Conservation (phyloP, 148 eudicot genomes). For the Arctostaphylos glauca region DNA sequence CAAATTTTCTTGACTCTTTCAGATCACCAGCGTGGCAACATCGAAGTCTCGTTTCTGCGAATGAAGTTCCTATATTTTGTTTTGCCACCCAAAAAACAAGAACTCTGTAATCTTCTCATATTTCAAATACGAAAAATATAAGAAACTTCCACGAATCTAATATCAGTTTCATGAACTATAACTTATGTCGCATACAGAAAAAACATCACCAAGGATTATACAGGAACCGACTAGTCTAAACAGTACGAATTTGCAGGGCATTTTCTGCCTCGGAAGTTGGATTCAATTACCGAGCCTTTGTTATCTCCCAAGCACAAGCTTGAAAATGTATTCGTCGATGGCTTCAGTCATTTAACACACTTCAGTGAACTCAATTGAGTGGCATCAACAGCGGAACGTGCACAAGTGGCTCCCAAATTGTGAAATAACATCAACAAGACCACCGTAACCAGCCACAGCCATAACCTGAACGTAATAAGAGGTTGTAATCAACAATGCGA, state of each 20-base stretch:
- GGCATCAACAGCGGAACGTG: conserved; percentile 56
- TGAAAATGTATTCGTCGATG: neutral
- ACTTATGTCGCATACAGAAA: neutral
- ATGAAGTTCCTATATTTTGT: neutral
- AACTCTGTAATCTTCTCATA: neutral
- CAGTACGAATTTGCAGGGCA: neutral
- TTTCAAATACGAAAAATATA: neutral
- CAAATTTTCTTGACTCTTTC: too few species aligned
- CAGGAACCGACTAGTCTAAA: neutral
- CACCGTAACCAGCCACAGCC: conserved; percentile 92
- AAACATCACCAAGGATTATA: neutral
- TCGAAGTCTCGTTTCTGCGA: too few species aligned
- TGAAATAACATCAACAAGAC: conserved; percentile 76
- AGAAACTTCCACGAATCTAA: neutral
- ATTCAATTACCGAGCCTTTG: neutral
- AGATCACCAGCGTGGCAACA: too few species aligned
- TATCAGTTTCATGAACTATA: neutral
- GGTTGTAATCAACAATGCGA: neutral
- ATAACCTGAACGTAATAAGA: conserved; percentile 49
- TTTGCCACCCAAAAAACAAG: neutral
- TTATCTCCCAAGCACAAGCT: neutral
- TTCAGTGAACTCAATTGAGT: conserved; percentile 18
- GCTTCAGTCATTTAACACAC: neutral
- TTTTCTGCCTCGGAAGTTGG: neutral
- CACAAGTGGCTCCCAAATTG: conserved; percentile 91